Base-by-base conservation (phyloP, 768 basidiomycete genomes). In the Tulasnella sp. region DNA sequence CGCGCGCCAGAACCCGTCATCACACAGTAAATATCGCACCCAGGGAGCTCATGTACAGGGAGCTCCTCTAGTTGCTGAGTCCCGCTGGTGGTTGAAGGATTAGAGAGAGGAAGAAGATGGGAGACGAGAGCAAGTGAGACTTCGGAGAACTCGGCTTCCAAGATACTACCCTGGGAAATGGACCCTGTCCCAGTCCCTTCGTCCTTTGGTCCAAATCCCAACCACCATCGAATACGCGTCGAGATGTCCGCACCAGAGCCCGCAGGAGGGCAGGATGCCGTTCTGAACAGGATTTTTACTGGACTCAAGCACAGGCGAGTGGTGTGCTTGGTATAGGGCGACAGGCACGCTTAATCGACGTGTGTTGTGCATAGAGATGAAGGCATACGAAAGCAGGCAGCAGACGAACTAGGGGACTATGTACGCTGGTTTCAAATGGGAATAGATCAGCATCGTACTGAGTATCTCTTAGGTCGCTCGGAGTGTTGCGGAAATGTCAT, bases 401-500 rank as follows among this genome's bases (percentile, higher is more conserved):
- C 82, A 3, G 61, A 73, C 10, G 80, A 82, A 40, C 79, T 83
- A 6, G 74, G 75, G 39, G 81, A 82, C 69, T 80, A 79, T 73
- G 82, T 83, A 29, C 1, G 79, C 16, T 26, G 10, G 26, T 32
- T 13, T 26, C 37, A 26, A n/a, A 40, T 51, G 39, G 73, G 29
- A 18, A 18, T 44, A 32, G 2, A 39, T 23, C 48, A 26, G 23
- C 37, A 18, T 72, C 6, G 7, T 79, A 69, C 40, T 71, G 32
- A 69, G 44, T 15, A 73, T 11, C 39, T 29, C n/a, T 35, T 11
- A 95, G 94, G 91, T 95, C 29, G 88, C 89, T 11, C 89, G 89
- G 42, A 89, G 89, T 6, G 88, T 93, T 4, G 88, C 91, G 11
- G 94, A 95, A 82, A 91, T 94, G 89, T 90, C 92, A 13, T 90